Evolutionary conservation across 1,284 basidiomycete species (phyloP), one percentile per base, ranked within the genome.

Genomic region (Laetiporus sulphureus): DNA sequence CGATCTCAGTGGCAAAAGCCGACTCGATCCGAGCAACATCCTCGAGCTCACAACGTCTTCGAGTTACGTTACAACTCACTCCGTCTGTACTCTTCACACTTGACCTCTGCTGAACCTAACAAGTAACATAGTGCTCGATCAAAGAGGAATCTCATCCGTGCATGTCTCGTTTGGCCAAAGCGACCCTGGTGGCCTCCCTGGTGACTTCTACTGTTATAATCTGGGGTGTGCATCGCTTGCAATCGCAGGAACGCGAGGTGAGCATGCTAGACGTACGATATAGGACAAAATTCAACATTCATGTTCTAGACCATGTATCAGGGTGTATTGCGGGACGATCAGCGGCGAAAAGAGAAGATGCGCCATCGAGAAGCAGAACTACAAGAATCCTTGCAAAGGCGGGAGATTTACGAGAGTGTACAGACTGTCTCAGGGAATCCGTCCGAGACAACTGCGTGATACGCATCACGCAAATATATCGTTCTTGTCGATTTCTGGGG

Each of bases 151-250:
- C 21, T 13, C 6, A 16, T 13, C 21, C 20, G 30, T 29, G 31
- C 29, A 89, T 90, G 79, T 87, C 89, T 44, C 71, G 78, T 43
- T 72, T 73, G 38, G 87, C 94, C 18, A 92, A 90, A 62, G 63
- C 75, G 32, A 90, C 92, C 4, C 73, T 98, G 22, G 65, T 69
- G 23, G 73, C 69, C n/a, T 82, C 92, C 3, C 63, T 90, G 38
- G 53, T 77, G 6, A 62, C 87, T 40, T 80, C 87, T 11, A 73
- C 72, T 1, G 63, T 79, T 23, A 90, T 87, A 5, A 81, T 99
- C 56, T 94, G 83, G 79, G 91, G 82, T 16, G 95, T 99, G 5
- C 95, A 98, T 61, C 87, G 75, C 55, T 76, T 95, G 48, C 95
- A 99, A 63, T 69, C 77, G 32, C 74, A 79, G 55, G 94, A 99